Evolutionary conservation across 768 basidiomycete genomes (phyloP), one percentile per base, ranked within the genome.

Genomic region (Lentinula raphanica): DNA sequence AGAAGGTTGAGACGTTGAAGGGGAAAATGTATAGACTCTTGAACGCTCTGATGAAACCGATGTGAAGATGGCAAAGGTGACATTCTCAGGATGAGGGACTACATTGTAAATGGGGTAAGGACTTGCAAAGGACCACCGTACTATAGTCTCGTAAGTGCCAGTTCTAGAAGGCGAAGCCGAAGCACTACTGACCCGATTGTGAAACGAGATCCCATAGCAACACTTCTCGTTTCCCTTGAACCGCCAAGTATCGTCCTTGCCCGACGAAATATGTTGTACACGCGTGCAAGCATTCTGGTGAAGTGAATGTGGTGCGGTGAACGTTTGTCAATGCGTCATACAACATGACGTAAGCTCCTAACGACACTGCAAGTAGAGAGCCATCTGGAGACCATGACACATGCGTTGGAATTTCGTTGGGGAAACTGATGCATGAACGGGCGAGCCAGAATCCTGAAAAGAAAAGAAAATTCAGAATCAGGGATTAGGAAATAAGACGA

Each of bases 371-470:
- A 46, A 98, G 74, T 31, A 99, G 76, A 5, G 94, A 94, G 8
- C 84, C 88, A 68, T 99, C 97, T 3, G 78, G 79, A 5, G 95
- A 92, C 86, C 94, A 97, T 1, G 85, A 79, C 0, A 81, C 75
- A 61, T 85, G 78, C 54, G 76, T 77, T 31, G 94, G 90, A 51
- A 76, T 72, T 66, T 85, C 81, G n/a, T 78, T 75, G 44, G 87
- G 89, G 67, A 89, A 90, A 40, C 70, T 74, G 63, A 91, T 79
- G 1, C 85, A 82, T 2, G 92, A 88, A 50, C 88, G 85, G 45
- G 83, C 77, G n/a, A 85, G 78, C 95, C 94, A 98, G 49, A 84
- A 88, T 39, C 79, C 89, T 88, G 8, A 19, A 51, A 29, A 3
- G 23, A 4, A 31, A 29, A 29, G 29, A 23, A 21, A 25, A 40